Conservation (phyloP, 441 rosid species). For the Sinapis alba region DNA sequence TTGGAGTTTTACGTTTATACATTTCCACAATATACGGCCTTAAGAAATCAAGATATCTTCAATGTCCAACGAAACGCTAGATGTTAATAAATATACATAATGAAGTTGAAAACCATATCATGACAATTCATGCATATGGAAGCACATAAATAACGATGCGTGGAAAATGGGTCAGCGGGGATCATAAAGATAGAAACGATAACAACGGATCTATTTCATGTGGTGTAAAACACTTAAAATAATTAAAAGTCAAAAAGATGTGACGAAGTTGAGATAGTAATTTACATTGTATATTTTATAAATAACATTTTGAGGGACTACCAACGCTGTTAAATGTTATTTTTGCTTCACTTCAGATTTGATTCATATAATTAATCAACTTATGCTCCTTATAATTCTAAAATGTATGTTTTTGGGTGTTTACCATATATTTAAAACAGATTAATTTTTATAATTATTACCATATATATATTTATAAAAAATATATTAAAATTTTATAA, state of each 20-base stretch:
- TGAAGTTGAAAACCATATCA: background rate
- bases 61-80: constrained; percentile 5
- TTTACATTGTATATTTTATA: background rate
- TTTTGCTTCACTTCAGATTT: background rate
- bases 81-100: constrained; percentile 8
- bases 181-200: too few species aligned
- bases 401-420: too few species aligned
- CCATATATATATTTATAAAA: too few species aligned
- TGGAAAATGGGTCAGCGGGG: too few species aligned
- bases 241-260: constrained; percentile 30
- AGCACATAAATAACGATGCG: too few species aligned
- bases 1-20: background rate
- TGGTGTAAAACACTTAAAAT: constrained; percentile 30
- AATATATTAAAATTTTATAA: too few species aligned
- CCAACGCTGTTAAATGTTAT: background rate
- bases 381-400: too few species aligned
- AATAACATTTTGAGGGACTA: background rate
- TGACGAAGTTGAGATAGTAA: constrained; percentile 11
- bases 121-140: too few species aligned
- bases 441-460: too few species aligned
- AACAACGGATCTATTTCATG: too few species aligned
- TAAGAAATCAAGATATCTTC: background rate
- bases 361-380: background rate
- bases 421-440: too few species aligned
- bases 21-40: background rate